Base-by-base conservation (phyloP, 176 grass and related monocot species). In the Eleusine indica region DNA sequence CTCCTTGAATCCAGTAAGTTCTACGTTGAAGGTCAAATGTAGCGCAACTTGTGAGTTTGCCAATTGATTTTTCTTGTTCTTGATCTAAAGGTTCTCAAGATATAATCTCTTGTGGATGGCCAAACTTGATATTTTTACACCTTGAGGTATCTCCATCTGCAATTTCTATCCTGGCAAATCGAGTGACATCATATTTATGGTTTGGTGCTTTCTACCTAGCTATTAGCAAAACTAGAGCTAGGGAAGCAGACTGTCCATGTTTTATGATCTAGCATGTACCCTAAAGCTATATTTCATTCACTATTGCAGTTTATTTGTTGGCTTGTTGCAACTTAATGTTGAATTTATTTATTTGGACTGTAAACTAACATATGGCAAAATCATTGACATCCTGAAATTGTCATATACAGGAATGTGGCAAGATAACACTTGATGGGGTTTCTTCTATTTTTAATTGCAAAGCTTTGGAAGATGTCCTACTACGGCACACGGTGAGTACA, bases 101-200 rank as follows among this genome's bases (percentile, higher is more conserved):
- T 72, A 92, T 94, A 54, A 91, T 97, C 76, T 86, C 80, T 18
- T 77, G 67, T 82, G 94, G 91, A 54, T 97, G 94, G 94, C 91
- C 94, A 81, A 88, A 91, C 54, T 53, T 97, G 81, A 79, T 83
- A 56, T 58, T 76, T 52, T 70, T 97, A 73, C 89, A 92, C 65
- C 87, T 97, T 80, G 87, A 94, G 94, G 94, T 88, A 86, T 22
- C n/a, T 29, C 4, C 42, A 39, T 32, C 49, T 25, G 29, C 62
- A 84, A 57, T 15, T 21, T 37, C 72, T 66, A 2, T n/a, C 13
- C 6, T 7, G 16, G 5, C 0, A 37, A 1, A 17, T 30, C 62
- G 25, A 15, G 7, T 52, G 19, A 84, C 32, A 77, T 2, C 67
- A 14, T 72, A 25, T 54, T 79, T 48, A 28, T 46, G 17, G 78